Conservation (phyloP, 2,329 filamentous ascomycete genomes). For the Mycocentrospora acerina region DNA sequence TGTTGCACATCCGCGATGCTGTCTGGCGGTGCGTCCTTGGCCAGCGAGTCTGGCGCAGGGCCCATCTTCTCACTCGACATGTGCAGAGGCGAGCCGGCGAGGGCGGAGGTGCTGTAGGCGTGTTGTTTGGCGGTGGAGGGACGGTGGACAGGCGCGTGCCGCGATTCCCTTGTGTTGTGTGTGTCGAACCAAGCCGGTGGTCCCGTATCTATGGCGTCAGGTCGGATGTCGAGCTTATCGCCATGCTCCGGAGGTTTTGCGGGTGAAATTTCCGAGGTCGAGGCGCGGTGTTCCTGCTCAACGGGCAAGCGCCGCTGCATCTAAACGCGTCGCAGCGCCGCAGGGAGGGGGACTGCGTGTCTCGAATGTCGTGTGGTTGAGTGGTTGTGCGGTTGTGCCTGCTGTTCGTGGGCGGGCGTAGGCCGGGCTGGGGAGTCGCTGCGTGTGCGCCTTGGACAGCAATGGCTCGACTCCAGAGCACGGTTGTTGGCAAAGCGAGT, state of each 20-base stretch:
- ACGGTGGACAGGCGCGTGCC: conserved; percentile 9
- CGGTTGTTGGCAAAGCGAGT: too few species aligned
- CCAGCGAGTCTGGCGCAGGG: conserved; percentile 16
- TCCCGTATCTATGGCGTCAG: conserved; percentile 12
- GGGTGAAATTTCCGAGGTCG: conserved; percentile 7
- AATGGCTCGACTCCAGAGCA: too few species aligned
- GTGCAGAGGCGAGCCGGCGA: conserved; percentile 6
- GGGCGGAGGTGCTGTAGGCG: conserved; percentile 9
- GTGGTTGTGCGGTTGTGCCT: too few species aligned
- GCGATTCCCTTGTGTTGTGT: conserved; percentile 4
- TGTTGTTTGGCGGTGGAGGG: conserved; percentile 11
- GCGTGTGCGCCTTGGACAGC: too few species aligned
- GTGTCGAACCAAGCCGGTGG: conserved; percentile 4
- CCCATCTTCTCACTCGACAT: conserved; percentile 21
- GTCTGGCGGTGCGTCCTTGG: conserved; percentile 33
- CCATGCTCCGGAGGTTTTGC: conserved; percentile 15
- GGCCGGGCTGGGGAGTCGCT: too few species aligned
- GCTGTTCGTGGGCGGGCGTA: too few species aligned
- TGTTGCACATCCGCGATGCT: conserved; percentile 28
- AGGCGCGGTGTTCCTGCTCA: conserved; percentile 12
- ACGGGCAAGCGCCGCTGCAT: conserved; percentile 11
- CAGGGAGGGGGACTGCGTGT: too few species aligned
- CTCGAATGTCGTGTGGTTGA: too few species aligned
- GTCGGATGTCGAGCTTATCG: conserved; percentile 7
- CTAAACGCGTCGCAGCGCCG: conserved; percentile 1